These are phyloP conservation scores for Globisporangium takayamanum DNA, from an alignment of 352 stramenopile genomes.

Conservation along the genomic window DNA sequence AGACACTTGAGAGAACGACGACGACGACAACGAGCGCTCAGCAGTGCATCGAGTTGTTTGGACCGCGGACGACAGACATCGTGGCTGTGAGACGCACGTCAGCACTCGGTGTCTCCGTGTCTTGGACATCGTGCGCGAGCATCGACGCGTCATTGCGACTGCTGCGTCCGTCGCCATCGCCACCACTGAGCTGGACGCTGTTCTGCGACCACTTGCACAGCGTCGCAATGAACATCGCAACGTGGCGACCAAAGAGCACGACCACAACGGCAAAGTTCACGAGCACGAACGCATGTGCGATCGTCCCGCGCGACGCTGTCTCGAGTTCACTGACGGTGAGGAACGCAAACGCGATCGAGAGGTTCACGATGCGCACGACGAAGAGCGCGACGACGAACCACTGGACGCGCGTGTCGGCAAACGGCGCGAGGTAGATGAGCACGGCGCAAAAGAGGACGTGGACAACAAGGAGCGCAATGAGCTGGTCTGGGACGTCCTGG, in stretches of 20 bases:
- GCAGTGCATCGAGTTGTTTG: conserved; percentile 14
- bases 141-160: conserved; percentile 2
- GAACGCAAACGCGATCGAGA: conserved; percentile 49
- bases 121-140: conserved; percentile 4
- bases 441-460: conserved; percentile 45
- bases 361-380: conserved; percentile 43
- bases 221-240: conserved; percentile 47
- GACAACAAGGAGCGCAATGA: conserved; percentile 43
- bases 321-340: conserved; percentile 39
- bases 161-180: background rate
- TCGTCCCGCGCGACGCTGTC: conserved; percentile 20
- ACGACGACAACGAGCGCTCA: background rate
- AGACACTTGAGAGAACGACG: too few relatives aligned
- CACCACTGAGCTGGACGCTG: background rate
- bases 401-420: conserved; percentile 27
- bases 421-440: conserved; percentile 47
- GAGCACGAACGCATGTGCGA: conserved; percentile 49
- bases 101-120: background rate
- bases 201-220: conserved; percentile 39
- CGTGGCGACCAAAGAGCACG: conserved; percentile 46
- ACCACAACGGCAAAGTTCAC: conserved; percentile 58
- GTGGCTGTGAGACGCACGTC: background rate
- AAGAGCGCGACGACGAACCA: conserved; percentile 31
- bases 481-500: conserved; percentile 34
- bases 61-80: background rate